Conservation (phyloP, 345 rosid species). For the Turnera subulata region DNA sequence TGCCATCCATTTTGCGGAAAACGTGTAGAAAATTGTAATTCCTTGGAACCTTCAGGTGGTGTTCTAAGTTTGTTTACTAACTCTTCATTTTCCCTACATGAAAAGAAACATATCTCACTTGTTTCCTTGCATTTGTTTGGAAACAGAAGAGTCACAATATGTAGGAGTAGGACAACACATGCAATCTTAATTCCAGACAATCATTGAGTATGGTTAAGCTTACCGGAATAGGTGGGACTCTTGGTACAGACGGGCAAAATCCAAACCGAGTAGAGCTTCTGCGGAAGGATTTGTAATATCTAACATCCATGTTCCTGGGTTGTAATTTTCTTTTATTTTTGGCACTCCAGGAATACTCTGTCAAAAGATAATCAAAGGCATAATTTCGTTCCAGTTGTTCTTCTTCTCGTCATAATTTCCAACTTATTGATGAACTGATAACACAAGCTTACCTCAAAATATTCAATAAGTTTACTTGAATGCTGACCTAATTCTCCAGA, state of each 20-base stretch:
- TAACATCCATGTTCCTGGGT: conserved; percentile 59
- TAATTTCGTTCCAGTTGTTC: too few species aligned
- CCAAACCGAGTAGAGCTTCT: conserved; percentile 29
- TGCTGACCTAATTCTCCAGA: conserved; percentile 50
- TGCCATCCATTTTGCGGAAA: conserved; percentile 29
- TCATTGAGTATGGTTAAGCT: too few species aligned
- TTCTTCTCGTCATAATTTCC: too few species aligned
- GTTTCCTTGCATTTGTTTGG: too few species aligned
- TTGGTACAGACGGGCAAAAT: conserved; percentile 29
- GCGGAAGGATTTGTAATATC: conserved; percentile 30
- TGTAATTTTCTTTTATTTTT: conserved; percentile 37
- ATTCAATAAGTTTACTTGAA: conserved; percentile 45
- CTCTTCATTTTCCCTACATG: conserved; percentile 25
- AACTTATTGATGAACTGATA: too few species aligned
- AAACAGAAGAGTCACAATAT: too few species aligned
- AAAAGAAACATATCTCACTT: too few species aligned
- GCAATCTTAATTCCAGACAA: too few species aligned
- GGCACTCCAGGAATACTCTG: conserved; percentile 35
- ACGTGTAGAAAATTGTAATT: conserved; percentile 18
- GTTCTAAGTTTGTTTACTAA: conserved; percentile 16
- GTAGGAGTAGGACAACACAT: too few species aligned
- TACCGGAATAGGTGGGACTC: conserved; percentile 29
- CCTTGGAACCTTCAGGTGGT: conserved; percentile 21
- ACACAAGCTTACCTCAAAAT: conserved; percentile 51
- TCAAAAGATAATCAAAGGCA: too few species aligned